phyloP scores from a whole-genome alignment of 2,329 filamentous ascomycete species.

The Epichloe amarillans region DNA sequence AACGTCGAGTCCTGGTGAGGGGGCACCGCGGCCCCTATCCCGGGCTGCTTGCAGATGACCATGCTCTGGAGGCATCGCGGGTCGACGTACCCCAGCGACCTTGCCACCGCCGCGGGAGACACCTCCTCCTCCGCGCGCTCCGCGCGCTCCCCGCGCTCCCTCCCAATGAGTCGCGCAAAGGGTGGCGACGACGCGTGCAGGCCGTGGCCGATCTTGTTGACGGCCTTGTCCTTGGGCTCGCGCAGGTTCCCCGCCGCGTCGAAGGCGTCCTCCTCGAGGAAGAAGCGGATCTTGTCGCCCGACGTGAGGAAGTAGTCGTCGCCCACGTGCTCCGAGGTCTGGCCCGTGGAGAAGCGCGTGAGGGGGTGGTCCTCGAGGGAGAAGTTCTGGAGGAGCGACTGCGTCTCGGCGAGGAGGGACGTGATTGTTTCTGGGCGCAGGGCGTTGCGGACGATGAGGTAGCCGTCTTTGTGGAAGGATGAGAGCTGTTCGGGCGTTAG shows the following conservation, averaged over 20 bases:
- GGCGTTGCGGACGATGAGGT: constrained; percentile 72
- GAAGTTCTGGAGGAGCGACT: constrained; percentile 61
- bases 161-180: constrained; percentile 45
- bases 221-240: constrained; percentile 70
- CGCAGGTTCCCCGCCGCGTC: constrained; percentile 46
- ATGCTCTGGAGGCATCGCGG: constrained; percentile 80
- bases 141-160: constrained; percentile 16
- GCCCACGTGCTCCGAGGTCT: constrained; percentile 63
- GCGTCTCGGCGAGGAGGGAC: constrained; percentile 60
- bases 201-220: constrained; percentile 81
- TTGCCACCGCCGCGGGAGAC: constrained; percentile 50
- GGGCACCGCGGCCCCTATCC: constrained; percentile 89
- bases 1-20: constrained; percentile 91
- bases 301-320: constrained; percentile 88
- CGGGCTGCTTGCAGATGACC: constrained; percentile 97
- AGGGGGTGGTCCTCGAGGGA: constrained; percentile 75
- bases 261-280: constrained; percentile 94
- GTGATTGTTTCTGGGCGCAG: constrained; percentile 52
- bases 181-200: constrained; percentile 56
- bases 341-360: constrained; percentile 85
- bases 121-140: constrained; percentile 18
- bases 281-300: constrained; percentile 88
- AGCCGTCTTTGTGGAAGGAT: constrained; percentile 71
- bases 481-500: constrained; percentile 60
- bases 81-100: constrained; percentile 58